These are phyloP conservation scores for Hypoxylon cercidicola DNA, from an alignment of 495 filamentous ascomycete genomes.

Conservation along the genomic window DNA sequence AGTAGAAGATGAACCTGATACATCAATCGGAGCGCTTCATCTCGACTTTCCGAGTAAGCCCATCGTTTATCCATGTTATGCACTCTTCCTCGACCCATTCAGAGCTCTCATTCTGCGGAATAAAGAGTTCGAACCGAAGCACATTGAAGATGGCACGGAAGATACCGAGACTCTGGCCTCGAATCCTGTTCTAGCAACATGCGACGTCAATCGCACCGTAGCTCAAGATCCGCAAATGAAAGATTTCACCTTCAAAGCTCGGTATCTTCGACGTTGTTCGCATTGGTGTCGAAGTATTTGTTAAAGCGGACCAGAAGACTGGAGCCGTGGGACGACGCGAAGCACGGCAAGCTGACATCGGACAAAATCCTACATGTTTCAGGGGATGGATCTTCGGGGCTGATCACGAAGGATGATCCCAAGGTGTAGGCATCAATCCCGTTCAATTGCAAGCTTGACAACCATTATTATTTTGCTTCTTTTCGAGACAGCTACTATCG, in stretches of 20 bases:
- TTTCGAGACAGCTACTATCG: not conserved
- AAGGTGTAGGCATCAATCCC: slow-evolving; percentile 22
- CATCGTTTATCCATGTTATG: slow-evolving; percentile 29
- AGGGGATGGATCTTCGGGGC: slow-evolving; percentile 25
- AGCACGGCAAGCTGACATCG: slow-evolving; percentile 30
- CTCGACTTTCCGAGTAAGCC: slow-evolving; percentile 21
- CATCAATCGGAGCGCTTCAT: slow-evolving; percentile 24
- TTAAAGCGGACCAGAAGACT: slow-evolving; percentile 14
- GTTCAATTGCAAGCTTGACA: no score
- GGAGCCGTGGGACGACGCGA: slow-evolving; percentile 24
- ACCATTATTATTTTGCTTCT: no score
- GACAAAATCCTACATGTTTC: slow-evolving; percentile 35
- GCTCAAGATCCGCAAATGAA: slow-evolving; percentile 8
- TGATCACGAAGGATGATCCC: slow-evolving; percentile 31
- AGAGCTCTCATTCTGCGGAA: slow-evolving; percentile 31
- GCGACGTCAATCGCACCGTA: slow-evolving; percentile 18
- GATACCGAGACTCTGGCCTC: not conserved
- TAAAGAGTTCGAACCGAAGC: slow-evolving; percentile 16
- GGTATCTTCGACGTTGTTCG: slow-evolving; percentile 17
- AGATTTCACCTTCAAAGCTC: slow-evolving; percentile 12
- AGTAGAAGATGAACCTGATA: slow-evolving; percentile 26
- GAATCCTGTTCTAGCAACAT: slow-evolving; percentile 2
- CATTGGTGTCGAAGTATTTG: slow-evolving; percentile 25
- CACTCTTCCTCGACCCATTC: slow-evolving; percentile 27
- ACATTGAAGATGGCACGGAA: slow-evolving; percentile 7